Evolutionary conservation across 139 green algal genomes (phyloP).

Genomic region (Diplosphaera chodatii): DNA sequence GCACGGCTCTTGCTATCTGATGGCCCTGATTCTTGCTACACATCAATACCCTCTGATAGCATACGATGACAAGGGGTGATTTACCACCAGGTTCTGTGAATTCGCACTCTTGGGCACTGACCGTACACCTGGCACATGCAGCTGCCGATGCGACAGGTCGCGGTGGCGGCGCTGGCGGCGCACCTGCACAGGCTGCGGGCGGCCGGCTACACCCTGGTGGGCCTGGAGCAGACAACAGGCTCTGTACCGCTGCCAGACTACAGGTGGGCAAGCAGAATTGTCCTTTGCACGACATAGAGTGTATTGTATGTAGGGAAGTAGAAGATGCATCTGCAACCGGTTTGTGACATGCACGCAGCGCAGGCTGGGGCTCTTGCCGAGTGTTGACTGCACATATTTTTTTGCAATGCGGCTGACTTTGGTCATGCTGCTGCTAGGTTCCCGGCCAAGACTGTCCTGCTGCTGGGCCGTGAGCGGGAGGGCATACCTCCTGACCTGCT

Average conservation of each 20-base stretch:
- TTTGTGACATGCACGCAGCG: too few species aligned
- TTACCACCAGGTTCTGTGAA: background rate
- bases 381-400: background rate
- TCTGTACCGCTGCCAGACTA: slow-evolving; percentile 25
- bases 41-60: too few species aligned
- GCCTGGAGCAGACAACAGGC: slow-evolving; percentile 85
- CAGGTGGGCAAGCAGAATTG: background rate
- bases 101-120: background rate
- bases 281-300: too few species aligned
- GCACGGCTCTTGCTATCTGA: too few species aligned
- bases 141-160: slow-evolving; percentile 2
- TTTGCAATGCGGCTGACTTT: background rate
- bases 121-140: background rate
- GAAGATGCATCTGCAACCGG: too few species aligned
- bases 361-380: background rate
- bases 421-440: slow-evolving; percentile 51
- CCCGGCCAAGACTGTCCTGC: slow-evolving; percentile 52
- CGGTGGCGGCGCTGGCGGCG: slow-evolving; percentile 38
- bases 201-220: slow-evolving; percentile 70
- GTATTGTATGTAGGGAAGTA: too few species aligned
- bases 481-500: slow-evolving; percentile 64
- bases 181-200: slow-evolving; percentile 57
- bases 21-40: too few species aligned
- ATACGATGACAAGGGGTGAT: too few species aligned
- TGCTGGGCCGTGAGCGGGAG: slow-evolving; percentile 84